Base-by-base conservation (phyloP, 305 asterid genomes). In the Solanum aculeatissimum region DNA sequence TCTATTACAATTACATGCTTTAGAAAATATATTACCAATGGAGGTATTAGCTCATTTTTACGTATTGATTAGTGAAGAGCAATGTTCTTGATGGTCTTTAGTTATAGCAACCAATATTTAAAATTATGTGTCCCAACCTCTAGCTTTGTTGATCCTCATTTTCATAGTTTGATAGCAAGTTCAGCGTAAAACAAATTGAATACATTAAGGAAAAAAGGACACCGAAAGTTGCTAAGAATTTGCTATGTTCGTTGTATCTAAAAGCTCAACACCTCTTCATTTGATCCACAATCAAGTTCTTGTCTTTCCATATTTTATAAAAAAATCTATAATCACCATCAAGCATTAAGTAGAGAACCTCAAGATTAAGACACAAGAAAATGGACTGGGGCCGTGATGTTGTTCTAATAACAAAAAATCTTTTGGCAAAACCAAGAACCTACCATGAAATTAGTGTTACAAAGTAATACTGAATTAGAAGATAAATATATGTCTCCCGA, bases 321-420 rank as follows among this genome's bases (percentile, higher is more conserved):
- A 53, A 3, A 54, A 54, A 54, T 54, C 10, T 4, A 54, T 21
- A 54, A 54, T 18, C 23, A 86, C 98, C 99, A 85, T 87, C 89
- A n/a, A 95, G 91, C 92, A 96, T 92, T 89, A 87, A 80, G 85
- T 96, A 94, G 82, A 93, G 93, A 90, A 95, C 99, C 84, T 91
- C 93, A 3, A 85, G 90, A 58, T 92, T 89, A 88, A 96, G 86
- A 89, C 91, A 91, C 78, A 65, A 84, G 91, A 91, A 96, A 90
- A 96, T 94, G 77, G 91, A 87, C 47, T 40, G 90, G 79, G 85
- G 88, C 80, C 42, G 27, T 49, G 78, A 47, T 75, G 84, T 9
- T 83, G 88, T 70, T 74, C 89, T 85, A 62, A 96, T 89, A 85
- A 91, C 92, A 21, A 92, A 81, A 88, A 95, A 95, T 70, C 98